Base-by-base conservation (phyloP, 768 basidiomycete genomes). In the Lactarius sp. region DNA sequence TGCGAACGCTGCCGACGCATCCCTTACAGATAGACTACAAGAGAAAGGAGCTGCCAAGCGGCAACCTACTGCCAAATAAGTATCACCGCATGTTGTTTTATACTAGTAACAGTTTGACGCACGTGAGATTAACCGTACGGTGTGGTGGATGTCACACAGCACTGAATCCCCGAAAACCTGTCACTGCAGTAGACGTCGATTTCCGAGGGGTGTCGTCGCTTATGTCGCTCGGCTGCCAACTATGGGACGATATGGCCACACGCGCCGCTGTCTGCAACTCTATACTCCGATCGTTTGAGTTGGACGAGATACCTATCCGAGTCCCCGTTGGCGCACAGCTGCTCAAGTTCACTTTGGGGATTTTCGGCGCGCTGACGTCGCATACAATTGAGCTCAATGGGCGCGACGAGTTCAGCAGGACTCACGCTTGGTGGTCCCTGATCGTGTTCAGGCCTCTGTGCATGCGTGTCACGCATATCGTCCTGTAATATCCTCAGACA, bases 21-120 rank as follows among this genome's bases (percentile, higher is more conserved):
- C 22, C 22, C 68, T 91, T 12, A 76, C 85, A 13, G 86, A 90
- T 67, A 79, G 81, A 60, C 73, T 85, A 14, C 72, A 77, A 42
- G 80, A 88, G 74, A 86, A 82, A 72, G 73, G 77, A 6, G 83
- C 78, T 8, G 83, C 80, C 22, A 2, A 27, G 22, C n/a, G n/a
- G n/a, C 22, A 27, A 27, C 22, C 22, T 2, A 27, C 22, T 27
- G 22, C 22, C 22, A 79, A 79, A 33, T 81, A 68, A 27, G 59
- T 27, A n/a, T 41, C 6, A 13, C 39, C 10, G 56, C 46, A 13
- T 14, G 37, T 56, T 6, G 22, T 37, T n/a, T 33, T 47, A 31
- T 31, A 47, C 10, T 42, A 37, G 13, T 57, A 46, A 10, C 3
- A 41, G 13, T 14, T 41, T 10, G 13, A 41, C 41, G 41, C 12